These are phyloP conservation scores for Leccinum olivaceopallidum DNA, from an alignment of 768 basidiomycete species.

Conservation along the genomic window DNA sequence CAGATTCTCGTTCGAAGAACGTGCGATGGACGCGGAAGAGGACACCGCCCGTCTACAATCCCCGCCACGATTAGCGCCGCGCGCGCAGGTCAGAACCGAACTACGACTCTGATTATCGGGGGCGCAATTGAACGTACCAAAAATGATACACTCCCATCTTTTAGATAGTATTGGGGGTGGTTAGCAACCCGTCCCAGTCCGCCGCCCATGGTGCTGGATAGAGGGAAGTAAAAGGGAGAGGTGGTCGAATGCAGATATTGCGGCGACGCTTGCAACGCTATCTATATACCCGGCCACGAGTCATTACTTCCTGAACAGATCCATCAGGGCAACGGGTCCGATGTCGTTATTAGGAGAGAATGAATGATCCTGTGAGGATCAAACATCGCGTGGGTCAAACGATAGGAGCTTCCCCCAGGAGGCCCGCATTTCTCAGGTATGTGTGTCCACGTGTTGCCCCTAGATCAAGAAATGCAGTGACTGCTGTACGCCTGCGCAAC, in stretches of 20 bases:
- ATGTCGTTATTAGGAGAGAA: background rate
- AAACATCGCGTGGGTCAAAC: conserved; percentile 7
- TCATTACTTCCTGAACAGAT: conserved; percentile 20
- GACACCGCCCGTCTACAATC: conserved; percentile 46
- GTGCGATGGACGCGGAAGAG: conserved; percentile 56
- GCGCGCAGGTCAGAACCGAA: conserved; percentile 5
- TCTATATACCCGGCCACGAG: conserved; percentile 20
- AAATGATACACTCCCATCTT: conserved; percentile 17
- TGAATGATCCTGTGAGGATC: conserved; percentile 12
- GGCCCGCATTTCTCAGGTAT: conserved; percentile 4
- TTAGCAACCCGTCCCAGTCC: conserved; percentile 7
- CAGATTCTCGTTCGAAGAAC: conserved; percentile 61
- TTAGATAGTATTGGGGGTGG: conserved; percentile 13
- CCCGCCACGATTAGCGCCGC: background rate
- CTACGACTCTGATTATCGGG: background rate
- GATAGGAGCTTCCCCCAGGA: background rate
- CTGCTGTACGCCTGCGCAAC: conserved; percentile 12
- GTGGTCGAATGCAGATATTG: background rate
- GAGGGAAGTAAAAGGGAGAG: background rate
- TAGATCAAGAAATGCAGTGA: conserved; percentile 1
- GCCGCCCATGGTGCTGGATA: conserved; percentile 11
- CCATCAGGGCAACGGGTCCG: conserved; percentile 10
- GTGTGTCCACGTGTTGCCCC: background rate
- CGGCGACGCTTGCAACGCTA: background rate
- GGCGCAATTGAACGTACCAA: conserved; percentile 14